A percentile compares a stretch with the other conserved stretches of the same genome.
Conservation (phyloP, 1,284 basidiomycete genomes). For the Marasmius oreades region DNA sequence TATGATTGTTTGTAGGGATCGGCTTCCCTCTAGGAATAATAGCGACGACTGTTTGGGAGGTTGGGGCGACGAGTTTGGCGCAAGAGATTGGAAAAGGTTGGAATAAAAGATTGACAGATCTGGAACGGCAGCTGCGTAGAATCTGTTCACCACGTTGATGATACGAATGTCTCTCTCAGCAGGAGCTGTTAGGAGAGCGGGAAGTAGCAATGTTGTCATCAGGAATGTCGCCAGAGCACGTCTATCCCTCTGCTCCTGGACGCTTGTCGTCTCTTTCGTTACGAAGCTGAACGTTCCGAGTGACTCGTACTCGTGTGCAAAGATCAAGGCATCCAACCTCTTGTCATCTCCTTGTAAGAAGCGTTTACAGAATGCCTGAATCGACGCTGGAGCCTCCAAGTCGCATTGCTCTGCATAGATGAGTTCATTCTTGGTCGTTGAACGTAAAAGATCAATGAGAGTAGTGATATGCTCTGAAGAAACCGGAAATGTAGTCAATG, state of each 20-base stretch:
- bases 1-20: conserved; percentile 61
- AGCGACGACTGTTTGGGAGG: conserved; percentile 25
- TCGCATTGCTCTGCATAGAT: conserved; percentile 77
- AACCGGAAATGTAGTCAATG: conserved; percentile 57
- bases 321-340: conserved; percentile 67
- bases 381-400: conserved; percentile 55
- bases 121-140: conserved; percentile 67
- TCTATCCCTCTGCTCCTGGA: conserved; percentile 37
- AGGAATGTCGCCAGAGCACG: conserved; percentile 71
- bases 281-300: conserved; percentile 47
- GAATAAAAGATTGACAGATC: conserved; percentile 30
- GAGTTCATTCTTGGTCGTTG: conserved; percentile 65
- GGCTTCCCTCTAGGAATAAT: conserved; percentile 58
- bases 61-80: conserved; percentile 6
- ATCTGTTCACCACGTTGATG: conserved; percentile 78
- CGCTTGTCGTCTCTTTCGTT: conserved; percentile 21
- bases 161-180: conserved; percentile 82
- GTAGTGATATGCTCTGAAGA: conserved; percentile 52
- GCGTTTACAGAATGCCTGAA: conserved; percentile 61
- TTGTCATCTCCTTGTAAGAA: conserved; percentile 64
- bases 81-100: conserved; percentile 18
- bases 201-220: conserved; percentile 73
- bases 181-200: conserved; percentile 73
- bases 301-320: conserved; percentile 69
- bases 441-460: conserved; percentile 59